These are phyloP conservation scores for Sporormia fimetaria DNA, from an alignment of 495 filamentous ascomycete genomes.

Conservation along the genomic window DNA sequence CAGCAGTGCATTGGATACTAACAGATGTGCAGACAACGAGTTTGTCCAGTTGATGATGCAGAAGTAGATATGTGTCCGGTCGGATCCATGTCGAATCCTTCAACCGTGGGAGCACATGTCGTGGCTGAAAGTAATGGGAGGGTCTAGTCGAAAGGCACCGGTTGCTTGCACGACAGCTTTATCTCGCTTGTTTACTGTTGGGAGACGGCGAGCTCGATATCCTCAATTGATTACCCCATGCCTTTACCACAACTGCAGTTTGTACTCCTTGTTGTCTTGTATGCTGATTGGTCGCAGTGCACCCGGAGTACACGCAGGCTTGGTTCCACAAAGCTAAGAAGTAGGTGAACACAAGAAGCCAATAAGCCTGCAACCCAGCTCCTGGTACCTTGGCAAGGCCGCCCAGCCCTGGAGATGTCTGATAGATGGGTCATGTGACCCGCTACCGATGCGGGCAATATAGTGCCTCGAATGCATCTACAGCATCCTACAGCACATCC, in stretches of 20 bases:
- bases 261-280: not conserved
- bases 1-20: not conserved
- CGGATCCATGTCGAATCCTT: constrained; percentile 4
- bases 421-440: too few relatives aligned
- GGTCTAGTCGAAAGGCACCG: constrained; percentile 15
- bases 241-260: not conserved
- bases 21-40: constrained; percentile 71
- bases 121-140: constrained; percentile 12
- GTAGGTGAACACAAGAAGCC: too few relatives aligned
- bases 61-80: constrained; percentile 48
- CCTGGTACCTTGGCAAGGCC: too few relatives aligned
- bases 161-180: constrained; percentile 11
- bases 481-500: too few relatives aligned
- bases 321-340: too few relatives aligned
- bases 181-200: constrained; percentile 2
- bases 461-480: too few relatives aligned
- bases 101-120: not conserved
- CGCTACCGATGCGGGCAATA: too few relatives aligned
- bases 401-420: too few relatives aligned
- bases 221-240: constrained; percentile 20
- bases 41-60: constrained; percentile 99
- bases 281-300: too few relatives aligned
- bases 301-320: too few relatives aligned
- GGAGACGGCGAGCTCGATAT: constrained; percentile 19
- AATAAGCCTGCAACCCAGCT: too few relatives aligned